Evolutionary conservation across 176 grass and related monocot species (phyloP), one percentile per base, ranked within the genome.

Genomic region (Eragrostis curvula): DNA sequence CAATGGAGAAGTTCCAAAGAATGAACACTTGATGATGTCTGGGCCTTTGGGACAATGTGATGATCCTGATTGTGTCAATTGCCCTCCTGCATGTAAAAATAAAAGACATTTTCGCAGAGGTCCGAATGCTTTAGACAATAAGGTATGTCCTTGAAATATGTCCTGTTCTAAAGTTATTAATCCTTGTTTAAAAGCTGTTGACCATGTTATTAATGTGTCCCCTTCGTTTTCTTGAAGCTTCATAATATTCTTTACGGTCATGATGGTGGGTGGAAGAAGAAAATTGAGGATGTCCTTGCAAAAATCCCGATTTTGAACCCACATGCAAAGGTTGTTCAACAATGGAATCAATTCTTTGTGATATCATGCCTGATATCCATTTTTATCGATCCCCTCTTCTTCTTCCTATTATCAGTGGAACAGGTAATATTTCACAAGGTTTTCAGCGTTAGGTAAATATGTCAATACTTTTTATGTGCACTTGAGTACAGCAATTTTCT

Each of bases 281-380:
- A 76, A 56, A 50, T 98, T 75, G 78, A 85, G 62, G 43, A 49
- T 45, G 66, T 95, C 7, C 61, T 91, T 61, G 86, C 90, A 30
- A 75, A 71, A 68, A 81, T 98, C 50, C 95, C 95, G 2, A 91
- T 98, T 65, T 91, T 95, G 92, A 95, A 95, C 76, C 95, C 92
- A 36, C 92, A 98, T 50, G 89, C 81, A 8, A 98, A 95, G 74
- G 45, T 75, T 84, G 90, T 98, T 75, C 95, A 95, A 43, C 90
- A 76, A 44, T 98, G 92, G 95, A 98, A 98, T 86, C 80, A 95
- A 49, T 98, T 98, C 81, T 98, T 98, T 55, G 90, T 93, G 53
- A 98, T 98, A 81, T 98, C 95, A 60, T 98, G 92, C 84, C 81
- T 98, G 53, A 73, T 98, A 53, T 81, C 95, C 58, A 95, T 98